A percentile compares a stretch with the other conserved stretches of the same genome.
Evolutionary conservation across 805 yeast genomes (phyloP).

Genomic region (Metschnikowia aberdeeniae): DNA sequence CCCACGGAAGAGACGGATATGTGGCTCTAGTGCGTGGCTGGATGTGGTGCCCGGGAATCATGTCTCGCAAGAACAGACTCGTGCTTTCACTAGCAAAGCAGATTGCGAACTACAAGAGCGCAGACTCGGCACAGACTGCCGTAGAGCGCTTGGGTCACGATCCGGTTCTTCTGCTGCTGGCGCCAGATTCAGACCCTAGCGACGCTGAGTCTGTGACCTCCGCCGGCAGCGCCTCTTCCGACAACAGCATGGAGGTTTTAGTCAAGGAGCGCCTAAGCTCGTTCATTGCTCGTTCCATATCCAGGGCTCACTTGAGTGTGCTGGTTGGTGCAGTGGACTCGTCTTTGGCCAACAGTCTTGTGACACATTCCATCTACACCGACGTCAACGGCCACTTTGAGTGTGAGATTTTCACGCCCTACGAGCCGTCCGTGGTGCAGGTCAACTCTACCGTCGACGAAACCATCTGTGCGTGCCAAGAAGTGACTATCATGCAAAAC

Average conservation of each 20-base stretch:
- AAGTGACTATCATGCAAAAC: constrained; percentile 38
- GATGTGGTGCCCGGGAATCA: constrained; percentile 64
- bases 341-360: constrained; percentile 23
- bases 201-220: constrained; percentile 14
- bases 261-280: constrained; percentile 64
- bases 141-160: constrained; percentile 14
- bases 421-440: constrained; percentile 57
- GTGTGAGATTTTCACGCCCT: constrained; percentile 47
- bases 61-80: constrained; percentile 66
- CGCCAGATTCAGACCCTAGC: constrained; percentile 5
- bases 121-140: constrained; percentile 16
- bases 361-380: constrained; percentile 38
- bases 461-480: constrained; percentile 43
- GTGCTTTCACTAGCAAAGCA: constrained; percentile 67
- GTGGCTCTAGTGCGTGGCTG: constrained; percentile 68
- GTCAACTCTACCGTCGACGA: constrained; percentile 48
- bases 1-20: constrained; percentile 29
- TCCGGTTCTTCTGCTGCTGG: constrained; percentile 7
- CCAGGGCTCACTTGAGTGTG: constrained; percentile 51
- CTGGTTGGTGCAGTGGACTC: constrained; percentile 50
- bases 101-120: constrained; percentile 43
- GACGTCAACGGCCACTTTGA: constrained; percentile 68
- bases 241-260: constrained; percentile 35
- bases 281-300: constrained; percentile 64
- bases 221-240: constrained; percentile 7